Conservation (phyloP, 169 alveolate genomes). For the Plasmodium ovale region DNA sequence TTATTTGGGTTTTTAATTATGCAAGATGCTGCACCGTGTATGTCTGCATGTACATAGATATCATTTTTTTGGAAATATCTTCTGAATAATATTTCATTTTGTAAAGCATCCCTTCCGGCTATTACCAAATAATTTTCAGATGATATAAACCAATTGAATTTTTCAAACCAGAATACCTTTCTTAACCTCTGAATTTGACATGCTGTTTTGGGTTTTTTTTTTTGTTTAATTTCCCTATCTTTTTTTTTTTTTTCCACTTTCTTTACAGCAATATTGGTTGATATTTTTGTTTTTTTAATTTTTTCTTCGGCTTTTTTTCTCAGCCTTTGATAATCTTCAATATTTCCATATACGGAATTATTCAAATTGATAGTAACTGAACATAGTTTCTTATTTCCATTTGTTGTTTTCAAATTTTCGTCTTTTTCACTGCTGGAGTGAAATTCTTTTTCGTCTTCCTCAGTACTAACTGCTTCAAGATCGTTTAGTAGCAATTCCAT, state of each 20-base stretch:
- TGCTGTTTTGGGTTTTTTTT: constrained; percentile 55
- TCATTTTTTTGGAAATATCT: constrained; percentile 94
- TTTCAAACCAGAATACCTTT: constrained; percentile 97
- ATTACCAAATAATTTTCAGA: constrained; percentile 90
- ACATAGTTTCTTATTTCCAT: constrained; percentile 52
- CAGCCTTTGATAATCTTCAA: constrained; percentile 88
- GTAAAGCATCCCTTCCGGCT: constrained; percentile 93
- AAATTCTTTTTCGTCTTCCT: constrained; percentile 60
- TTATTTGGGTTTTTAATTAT: constrained; percentile 93
- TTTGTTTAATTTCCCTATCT: constrained; percentile 83
- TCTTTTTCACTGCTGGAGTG: constrained; percentile 64
- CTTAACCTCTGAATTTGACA: constrained; percentile 84
- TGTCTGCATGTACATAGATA: constrained; percentile 96
- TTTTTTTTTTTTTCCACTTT: constrained; percentile 91
- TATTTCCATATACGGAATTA: constrained; percentile 90
- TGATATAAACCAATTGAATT: constrained; percentile 97
- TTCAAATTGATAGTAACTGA: constrained; percentile 83
- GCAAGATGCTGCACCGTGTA: constrained; percentile 98
- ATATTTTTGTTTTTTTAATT: constrained; percentile 90
- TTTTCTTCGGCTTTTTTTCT: constrained; percentile 91
- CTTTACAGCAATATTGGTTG: constrained; percentile 91
- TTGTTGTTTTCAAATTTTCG: not conserved
- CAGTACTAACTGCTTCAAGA: constrained; percentile 61
- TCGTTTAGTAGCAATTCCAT: constrained; percentile 78
- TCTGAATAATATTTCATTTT: constrained; percentile 95